These are phyloP conservation scores for Zalaria obscura DNA, from an alignment of 2,329 filamentous ascomycete species.

Conservation along the genomic window DNA sequence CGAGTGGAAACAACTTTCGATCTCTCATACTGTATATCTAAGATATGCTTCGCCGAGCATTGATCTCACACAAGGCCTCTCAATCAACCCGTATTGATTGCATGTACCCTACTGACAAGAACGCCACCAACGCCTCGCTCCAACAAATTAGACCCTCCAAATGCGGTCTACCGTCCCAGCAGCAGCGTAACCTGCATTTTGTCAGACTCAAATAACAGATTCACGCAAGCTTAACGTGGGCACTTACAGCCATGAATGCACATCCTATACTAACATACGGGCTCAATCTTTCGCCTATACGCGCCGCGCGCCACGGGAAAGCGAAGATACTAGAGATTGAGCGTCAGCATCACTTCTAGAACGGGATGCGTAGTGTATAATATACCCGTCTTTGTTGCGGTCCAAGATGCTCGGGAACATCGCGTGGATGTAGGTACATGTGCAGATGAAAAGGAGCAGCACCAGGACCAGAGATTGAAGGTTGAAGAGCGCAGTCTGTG, in stretches of 20 bases:
- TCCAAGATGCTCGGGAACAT: slow-evolving; percentile 84
- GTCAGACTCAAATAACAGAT: neutral
- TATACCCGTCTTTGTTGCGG: slow-evolving; percentile 79
- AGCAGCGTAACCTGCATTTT: slow-evolving; percentile 10
- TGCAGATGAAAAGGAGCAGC: slow-evolving; percentile 89
- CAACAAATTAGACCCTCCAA: neutral
- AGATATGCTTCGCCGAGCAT: too few relatives aligned
- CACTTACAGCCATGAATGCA: slow-evolving; percentile 76
- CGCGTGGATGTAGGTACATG: slow-evolving; percentile 83
- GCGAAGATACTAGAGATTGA: slow-evolving; percentile 48
- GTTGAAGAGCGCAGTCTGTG: slow-evolving; percentile 96
- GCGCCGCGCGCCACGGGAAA: slow-evolving; percentile 90
- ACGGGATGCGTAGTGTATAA: neutral
- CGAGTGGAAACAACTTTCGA: too few relatives aligned
- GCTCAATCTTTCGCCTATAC: slow-evolving; percentile 83
- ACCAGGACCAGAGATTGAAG: slow-evolving; percentile 94
- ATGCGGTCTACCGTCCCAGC: slow-evolving; percentile 8
- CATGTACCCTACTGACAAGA: neutral
- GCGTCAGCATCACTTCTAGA: neutral
- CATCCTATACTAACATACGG: slow-evolving; percentile 94
- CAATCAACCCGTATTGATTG: too few relatives aligned
- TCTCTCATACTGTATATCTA: too few relatives aligned
- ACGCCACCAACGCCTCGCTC: slow-evolving; percentile 3
- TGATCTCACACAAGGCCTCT: too few relatives aligned
- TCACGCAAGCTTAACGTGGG: neutral